phyloP scores from a whole-genome alignment of 768 basidiomycete genomes.

The Suillus subaureus region DNA sequence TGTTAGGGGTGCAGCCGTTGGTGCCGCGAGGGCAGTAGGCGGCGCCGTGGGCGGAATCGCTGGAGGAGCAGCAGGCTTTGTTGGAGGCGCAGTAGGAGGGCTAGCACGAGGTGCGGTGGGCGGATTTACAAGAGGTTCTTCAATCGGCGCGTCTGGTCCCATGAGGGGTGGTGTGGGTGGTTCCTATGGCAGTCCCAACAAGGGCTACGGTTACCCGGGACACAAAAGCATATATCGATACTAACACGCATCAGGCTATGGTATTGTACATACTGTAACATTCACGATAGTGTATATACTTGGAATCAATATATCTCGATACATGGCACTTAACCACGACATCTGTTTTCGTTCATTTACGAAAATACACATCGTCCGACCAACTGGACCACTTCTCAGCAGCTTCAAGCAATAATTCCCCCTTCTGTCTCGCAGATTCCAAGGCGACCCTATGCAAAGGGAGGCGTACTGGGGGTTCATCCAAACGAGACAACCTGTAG shows the following conservation, averaged over 20 bases:
- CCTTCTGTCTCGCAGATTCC: constrained; percentile 23
- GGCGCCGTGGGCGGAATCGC: constrained; percentile 4
- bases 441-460: constrained; percentile 29
- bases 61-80: constrained; percentile 8
- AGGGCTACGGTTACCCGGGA: constrained; percentile 7
- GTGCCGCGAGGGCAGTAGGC: constrained; percentile 3
- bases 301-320: neutral
- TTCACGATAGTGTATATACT: neutral
- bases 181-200: neutral
- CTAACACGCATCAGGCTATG: neutral
- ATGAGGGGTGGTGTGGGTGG: neutral
- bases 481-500: constrained; percentile 19
- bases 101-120: constrained; percentile 6
- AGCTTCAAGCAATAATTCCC: constrained; percentile 20
- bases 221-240: constrained; percentile 7
- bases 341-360: constrained; percentile 8
- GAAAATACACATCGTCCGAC: constrained; percentile 27
- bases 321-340: neutral
- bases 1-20: neutral
- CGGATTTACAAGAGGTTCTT: neutral
- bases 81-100: constrained; percentile 10
- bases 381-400: constrained; percentile 23
- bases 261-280: neutral
- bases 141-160: neutral
- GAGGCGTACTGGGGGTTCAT: constrained; percentile 20